These are phyloP conservation scores for Zelonia costaricensis DNA, from an alignment of 208 protist genomes.

Conservation along the genomic window DNA sequence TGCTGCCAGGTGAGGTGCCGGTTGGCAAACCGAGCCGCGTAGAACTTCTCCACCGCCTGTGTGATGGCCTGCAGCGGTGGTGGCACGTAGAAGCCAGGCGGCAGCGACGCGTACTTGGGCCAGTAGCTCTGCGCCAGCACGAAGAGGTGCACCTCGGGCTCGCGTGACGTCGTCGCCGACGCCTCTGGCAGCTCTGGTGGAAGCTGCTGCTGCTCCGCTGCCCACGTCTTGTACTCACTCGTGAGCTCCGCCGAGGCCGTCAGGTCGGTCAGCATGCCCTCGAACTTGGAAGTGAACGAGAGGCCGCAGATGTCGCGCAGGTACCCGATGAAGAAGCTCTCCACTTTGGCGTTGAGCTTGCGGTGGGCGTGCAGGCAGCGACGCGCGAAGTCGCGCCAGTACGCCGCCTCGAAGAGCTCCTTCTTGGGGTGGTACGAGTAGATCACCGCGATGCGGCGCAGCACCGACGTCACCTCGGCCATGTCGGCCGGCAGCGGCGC, in stretches of 20 bases:
- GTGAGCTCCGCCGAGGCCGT: conserved; percentile 37
- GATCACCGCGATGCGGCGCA: conserved; percentile 59
- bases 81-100: conserved; percentile 38
- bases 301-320: conserved; percentile 95
- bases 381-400: conserved; percentile 94
- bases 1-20: conserved; percentile 92
- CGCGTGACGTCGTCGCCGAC: too few relatives aligned
- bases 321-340: conserved; percentile 91
- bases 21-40: conserved; percentile 68
- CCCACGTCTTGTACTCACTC: conserved; percentile 45
- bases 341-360: conserved; percentile 70
- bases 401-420: conserved; percentile 96
- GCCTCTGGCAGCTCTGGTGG: too few relatives aligned
- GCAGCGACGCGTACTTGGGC: conserved; percentile 65
- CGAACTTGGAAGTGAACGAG: conserved; percentile 94
- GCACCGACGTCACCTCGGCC: conserved; percentile 24
- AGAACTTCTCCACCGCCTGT: conserved; percentile 81
- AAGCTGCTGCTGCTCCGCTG: conserved; percentile 4
- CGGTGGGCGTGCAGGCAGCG: conserved; percentile 90
- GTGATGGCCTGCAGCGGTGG: conserved; percentile 43
- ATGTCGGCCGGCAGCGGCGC: conserved; percentile 21
- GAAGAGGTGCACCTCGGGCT: conserved; percentile 60
- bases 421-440: conserved; percentile 93
- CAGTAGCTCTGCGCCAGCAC: conserved; percentile 93
- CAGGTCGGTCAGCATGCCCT: conserved; percentile 94